phyloP scores from a whole-genome alignment of 108 stramenopile genomes.

The Stephanodiscus minutulus region DNA sequence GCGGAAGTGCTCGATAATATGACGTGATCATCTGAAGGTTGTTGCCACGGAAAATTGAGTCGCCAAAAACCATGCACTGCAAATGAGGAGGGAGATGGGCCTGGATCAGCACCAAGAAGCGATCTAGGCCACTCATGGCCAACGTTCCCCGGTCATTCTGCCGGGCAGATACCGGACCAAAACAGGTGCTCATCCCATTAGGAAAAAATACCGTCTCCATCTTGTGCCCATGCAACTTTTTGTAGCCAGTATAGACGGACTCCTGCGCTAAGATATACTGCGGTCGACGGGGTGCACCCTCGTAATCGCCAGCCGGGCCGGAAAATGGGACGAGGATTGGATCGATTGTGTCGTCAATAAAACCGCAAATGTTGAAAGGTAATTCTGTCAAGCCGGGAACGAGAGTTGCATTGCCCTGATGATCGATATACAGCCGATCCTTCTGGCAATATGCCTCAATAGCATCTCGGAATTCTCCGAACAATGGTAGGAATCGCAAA shows the following conservation, averaged over 20 bases:
- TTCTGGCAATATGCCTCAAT: constrained; percentile 1
- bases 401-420: background rate
- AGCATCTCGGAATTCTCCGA: background rate
- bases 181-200: constrained; percentile 25
- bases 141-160: constrained; percentile 6
- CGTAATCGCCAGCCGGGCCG: constrained; percentile 31
- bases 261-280: background rate
- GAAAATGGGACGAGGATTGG: constrained; percentile 11
- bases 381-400: background rate
- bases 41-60: background rate
- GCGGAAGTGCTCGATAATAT: background rate
- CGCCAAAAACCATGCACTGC: background rate
- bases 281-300: no score
- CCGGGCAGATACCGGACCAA: constrained; percentile 25
- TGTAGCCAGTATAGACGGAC: constrained; percentile 28
- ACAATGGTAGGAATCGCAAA: background rate
- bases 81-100: no score
- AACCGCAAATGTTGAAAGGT: no score
- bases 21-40: background rate
- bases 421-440: background rate
- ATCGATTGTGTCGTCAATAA: constrained; percentile 13
- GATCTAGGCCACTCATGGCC: constrained; percentile 2
- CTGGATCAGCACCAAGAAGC: background rate
- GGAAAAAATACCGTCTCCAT: constrained; percentile 23
- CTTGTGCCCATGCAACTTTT: constrained; percentile 21